Conservation (phyloP, 1,139 yeast genomes). For the Saccharomyces hybrid region DNA sequence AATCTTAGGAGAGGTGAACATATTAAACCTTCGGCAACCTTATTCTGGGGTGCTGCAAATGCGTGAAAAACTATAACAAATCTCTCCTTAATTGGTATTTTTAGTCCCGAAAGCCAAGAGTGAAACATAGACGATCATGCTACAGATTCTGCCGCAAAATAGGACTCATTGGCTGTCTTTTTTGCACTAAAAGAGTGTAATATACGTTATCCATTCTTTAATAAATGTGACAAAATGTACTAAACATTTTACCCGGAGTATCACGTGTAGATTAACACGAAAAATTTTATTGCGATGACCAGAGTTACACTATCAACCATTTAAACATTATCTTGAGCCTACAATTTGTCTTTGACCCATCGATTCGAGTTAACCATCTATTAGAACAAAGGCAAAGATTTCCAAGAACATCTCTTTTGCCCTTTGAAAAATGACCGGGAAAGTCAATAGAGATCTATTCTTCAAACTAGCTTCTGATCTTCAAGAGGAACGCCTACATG, state of each 20-base stretch:
- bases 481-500: constrained; percentile 60
- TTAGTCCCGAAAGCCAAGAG: background rate
- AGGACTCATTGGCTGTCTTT: background rate
- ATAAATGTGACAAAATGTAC: background rate
- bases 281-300: background rate
- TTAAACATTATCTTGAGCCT: background rate
- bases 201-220: background rate
- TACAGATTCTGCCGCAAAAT: background rate
- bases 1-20: background rate
- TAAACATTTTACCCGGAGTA: background rate
- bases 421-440: constrained; percentile 27
- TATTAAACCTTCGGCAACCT: background rate
- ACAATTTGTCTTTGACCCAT: background rate
- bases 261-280: background rate
- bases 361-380: background rate
- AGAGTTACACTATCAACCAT: background rate
- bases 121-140: background rate
- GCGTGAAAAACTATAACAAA: background rate
- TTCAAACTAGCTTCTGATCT: constrained; percentile 73
- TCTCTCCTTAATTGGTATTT: background rate
- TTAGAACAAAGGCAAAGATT: background rate
- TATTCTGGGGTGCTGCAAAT: background rate
- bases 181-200: background rate
- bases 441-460: constrained; percentile 66
- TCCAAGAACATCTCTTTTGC: background rate